phyloP scores from a whole-genome alignment of 2,329 filamentous ascomycete species.

The Beauveria asiatica region DNA sequence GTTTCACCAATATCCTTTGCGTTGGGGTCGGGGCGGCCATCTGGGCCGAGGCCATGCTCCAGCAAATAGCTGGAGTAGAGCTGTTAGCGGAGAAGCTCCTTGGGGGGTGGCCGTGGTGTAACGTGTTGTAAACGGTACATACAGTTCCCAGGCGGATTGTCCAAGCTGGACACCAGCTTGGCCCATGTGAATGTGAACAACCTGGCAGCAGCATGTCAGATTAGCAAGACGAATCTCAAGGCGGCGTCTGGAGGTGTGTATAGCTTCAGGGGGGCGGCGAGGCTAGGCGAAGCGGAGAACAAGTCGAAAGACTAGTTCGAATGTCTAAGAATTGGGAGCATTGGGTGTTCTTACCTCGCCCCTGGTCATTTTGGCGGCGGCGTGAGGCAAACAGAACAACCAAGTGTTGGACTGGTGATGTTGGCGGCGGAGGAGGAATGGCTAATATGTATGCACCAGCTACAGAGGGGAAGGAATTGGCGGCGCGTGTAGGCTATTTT shows the following conservation, averaged over 20 bases:
- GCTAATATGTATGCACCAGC: not conserved
- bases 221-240: constrained; percentile 11
- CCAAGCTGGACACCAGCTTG: constrained; percentile 67
- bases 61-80: constrained; percentile 54
- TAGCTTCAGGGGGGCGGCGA: constrained; percentile 4
- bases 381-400: constrained; percentile 16
- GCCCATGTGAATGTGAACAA: constrained; percentile 56
- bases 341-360: constrained; percentile 39
- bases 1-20: constrained; percentile 49
- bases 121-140: constrained; percentile 29
- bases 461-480: constrained; percentile 20
- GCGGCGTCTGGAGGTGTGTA: constrained; percentile 1
- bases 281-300: constrained; percentile 11
- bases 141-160: constrained; percentile 71
- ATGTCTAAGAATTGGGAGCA: not conserved
- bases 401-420: constrained; percentile 16
- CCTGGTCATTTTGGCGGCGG: constrained; percentile 38
- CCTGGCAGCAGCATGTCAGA: constrained; percentile 28
- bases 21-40: constrained; percentile 56
- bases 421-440: constrained; percentile 17
- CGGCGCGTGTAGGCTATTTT: constrained; percentile 13
- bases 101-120: constrained; percentile 6
- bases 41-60: constrained; percentile 59
- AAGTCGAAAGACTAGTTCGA: not conserved
- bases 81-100: not conserved